Base-by-base conservation (phyloP, 352 stramenopile species). In the Thraustotheca clavata region DNA sequence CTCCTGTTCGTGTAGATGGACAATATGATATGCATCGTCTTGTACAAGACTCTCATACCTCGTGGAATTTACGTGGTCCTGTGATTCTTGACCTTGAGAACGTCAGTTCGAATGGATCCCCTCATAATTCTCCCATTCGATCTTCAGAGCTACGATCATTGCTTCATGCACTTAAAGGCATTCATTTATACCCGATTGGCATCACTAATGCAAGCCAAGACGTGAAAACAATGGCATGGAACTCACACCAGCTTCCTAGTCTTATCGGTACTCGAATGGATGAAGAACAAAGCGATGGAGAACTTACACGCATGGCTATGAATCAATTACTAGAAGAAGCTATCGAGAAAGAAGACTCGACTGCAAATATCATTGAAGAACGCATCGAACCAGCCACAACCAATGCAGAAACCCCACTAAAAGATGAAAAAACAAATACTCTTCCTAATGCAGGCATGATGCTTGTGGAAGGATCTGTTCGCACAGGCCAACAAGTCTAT, bases 401-500 rank as follows among this genome's bases (percentile, higher is more conserved):
- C n/a, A 27, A 18, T 18, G 57, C 38, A 34, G 38, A 35, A 38
- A 5, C 57, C 18, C 33, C 46, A 27, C n/a, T 41, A 14, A 34
- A 34, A 8, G 33, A 14, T 18, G 46, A 52, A 11, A 38, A 16
- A 14, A 49, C 52, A 20, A 18, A 4, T 18, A 38, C 11, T n/a
- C 4, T 24, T 3, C 18, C 52, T 11, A 0, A 32, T 2, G 27
- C 8, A 1, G 40, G 57, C 20, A 65, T 65, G 22, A 78, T 93
- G 77, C 71, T 96, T 7, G 71, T 94, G 41, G 70, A 83, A 55
- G 63, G 74, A 27, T 86, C 74, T 27, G 84, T 96, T 29, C 87
- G 87, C 31, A 94, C 85, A 5, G 87, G 87, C n/a, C 85, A 96
- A 70, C 87, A 96, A 69, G 77, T 94, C 49, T 91, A 86, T 34